These are phyloP conservation scores for Annulohypoxylon truncatum DNA, from an alignment of 2,329 filamentous ascomycete species.

Conservation along the genomic window DNA sequence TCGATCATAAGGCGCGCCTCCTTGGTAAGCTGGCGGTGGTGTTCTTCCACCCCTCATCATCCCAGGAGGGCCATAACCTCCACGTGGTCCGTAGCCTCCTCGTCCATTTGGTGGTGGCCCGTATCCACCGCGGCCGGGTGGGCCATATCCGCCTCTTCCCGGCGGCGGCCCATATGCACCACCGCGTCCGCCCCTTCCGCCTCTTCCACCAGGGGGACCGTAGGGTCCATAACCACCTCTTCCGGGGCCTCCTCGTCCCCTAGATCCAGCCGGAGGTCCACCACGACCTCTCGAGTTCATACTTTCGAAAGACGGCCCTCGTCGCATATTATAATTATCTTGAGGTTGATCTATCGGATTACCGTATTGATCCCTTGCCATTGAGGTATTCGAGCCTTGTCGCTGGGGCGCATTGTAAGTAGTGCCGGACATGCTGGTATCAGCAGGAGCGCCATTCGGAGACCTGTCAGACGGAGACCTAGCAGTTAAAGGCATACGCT, in stretches of 20 bases:
- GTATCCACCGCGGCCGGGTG: conserved; percentile 59
- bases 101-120: conserved; percentile 53
- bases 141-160: conserved; percentile 61
- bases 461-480: conserved; percentile 70
- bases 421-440: conserved; percentile 53
- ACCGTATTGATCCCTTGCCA: conserved; percentile 71
- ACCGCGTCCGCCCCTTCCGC: conserved; percentile 51
- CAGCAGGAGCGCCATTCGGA: conserved; percentile 58
- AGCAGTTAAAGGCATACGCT: conserved; percentile 76
- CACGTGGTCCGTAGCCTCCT: conserved; percentile 49
- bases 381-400: conserved; percentile 54
- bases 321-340: conserved; percentile 61
- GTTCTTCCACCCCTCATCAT: conserved; percentile 54
- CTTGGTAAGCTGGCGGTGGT: conserved; percentile 60
- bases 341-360: conserved; percentile 62
- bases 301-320: conserved; percentile 60
- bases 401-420: conserved; percentile 52
- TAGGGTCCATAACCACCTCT: conserved; percentile 56
- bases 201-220: conserved; percentile 53
- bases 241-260: conserved; percentile 64
- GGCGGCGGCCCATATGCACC: conserved; percentile 60
- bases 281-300: conserved; percentile 68
- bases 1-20: conserved; percentile 53
- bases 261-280: conserved; percentile 59
- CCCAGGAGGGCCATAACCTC: conserved; percentile 49